Base-by-base conservation (phyloP, 1,139 yeast species). In the Saccharomyces pastorianus region DNA sequence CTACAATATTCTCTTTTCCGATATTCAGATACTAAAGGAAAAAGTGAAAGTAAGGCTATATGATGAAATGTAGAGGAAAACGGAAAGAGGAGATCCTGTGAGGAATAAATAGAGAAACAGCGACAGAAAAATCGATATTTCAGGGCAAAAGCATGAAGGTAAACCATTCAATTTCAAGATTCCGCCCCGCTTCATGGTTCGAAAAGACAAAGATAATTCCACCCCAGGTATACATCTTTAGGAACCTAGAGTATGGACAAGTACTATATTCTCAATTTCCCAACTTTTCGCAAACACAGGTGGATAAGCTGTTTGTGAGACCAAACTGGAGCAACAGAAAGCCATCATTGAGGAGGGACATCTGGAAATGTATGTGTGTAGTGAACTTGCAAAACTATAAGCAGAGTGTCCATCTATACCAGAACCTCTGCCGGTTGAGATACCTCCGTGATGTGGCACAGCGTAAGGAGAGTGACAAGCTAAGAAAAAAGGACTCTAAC, bases 321-420 rank as follows among this genome's bases (percentile, higher is more conserved):
- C 95, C 96, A 48, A 87, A 88, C 75, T 88, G 96, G 95, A 85
- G 88, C 68, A 90, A 91, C 74, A 77, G 88, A 65, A 81, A 79
- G 63, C 98, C 98, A 5, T 66, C 72, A 4, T 76, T 83, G 64
- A 83, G 98, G 72, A 79, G 83, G 62, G 98, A 91, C 71, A 77
- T 89, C 53, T 91, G 98, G 98, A 79, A 93, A 64, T 80, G 91
- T 55, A 82, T 91, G 89, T 88, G 95, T 52, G 95, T 90, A 51
- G 91, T 88, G 1, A 83, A 83, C 59, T 81, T 88, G 59, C 77
- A 78, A 47, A 73, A 74, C 53, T 84, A 85, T 68, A 84, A 83
- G 55, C 74, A 78, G 53, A 89, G 96, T 1, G 81, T 83, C 20
- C 82, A 85, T 51, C 85, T 95, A 7, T 89, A 84, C 72, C 80